phyloP scores from a whole-genome alignment of 179 eudicot genomes.

The Heliamphora pulchella region DNA sequence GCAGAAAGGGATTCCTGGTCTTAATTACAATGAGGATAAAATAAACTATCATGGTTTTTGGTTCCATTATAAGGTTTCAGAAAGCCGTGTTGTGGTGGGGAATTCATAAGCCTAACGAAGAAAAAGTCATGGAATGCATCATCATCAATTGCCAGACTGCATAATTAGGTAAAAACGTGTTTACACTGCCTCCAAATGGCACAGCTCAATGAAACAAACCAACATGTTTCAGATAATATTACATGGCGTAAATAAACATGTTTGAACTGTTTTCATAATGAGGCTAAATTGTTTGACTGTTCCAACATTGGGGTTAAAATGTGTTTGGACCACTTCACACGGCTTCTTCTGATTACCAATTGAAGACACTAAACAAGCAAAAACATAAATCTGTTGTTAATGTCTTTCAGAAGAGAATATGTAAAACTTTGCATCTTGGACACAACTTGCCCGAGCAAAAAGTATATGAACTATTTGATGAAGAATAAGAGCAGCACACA shows the following conservation, averaged over 20 bases:
- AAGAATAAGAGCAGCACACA: slow-evolving; percentile 28
- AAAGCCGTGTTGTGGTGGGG: not conserved
- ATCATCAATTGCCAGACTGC: not conserved
- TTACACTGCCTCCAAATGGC: not conserved
- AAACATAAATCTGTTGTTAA: not conserved
- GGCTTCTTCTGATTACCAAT: not conserved
- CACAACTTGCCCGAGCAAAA: not conserved
- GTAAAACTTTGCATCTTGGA: not conserved
- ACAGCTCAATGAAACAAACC: not conserved
- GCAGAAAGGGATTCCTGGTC: not conserved
- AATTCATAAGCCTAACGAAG: not conserved
- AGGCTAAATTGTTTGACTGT: too few species aligned
- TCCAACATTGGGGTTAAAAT: not conserved
- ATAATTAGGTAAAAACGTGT: not conserved
- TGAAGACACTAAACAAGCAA: not conserved
- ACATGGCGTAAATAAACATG: not conserved
- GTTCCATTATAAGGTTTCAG: too few species aligned
- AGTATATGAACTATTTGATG: not conserved
- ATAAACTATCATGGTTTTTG: not conserved
- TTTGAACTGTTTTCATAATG: not conserved
- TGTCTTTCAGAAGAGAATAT: not conserved
- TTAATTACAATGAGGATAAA: not conserved
- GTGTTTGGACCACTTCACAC: not conserved
- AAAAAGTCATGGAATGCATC: not conserved
- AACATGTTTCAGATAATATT: not conserved